Base-by-base conservation (phyloP, 1,139 yeast genomes). In the Saccharomyces hybrid region DNA sequence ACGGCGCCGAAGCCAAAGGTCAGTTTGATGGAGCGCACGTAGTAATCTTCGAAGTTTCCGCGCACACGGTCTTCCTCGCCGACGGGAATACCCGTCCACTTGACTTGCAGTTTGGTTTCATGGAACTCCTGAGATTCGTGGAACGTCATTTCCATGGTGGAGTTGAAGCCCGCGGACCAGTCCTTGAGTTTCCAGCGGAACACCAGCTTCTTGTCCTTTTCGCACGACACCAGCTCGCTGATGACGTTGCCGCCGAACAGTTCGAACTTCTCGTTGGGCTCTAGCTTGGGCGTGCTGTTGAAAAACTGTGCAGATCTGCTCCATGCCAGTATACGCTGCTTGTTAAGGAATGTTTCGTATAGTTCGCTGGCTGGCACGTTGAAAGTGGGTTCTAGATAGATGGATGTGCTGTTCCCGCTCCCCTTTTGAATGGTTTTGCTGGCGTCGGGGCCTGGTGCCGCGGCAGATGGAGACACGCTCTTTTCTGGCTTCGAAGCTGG, bases 1-100 rank as follows among this genome's bases (percentile, higher is more conserved):
- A 86, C 90, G n/a, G 89, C 87, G 23, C 95, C 98, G 70, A 87
- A 91, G 1, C 99, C 98, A 72, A 93, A 93, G 0, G 97, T 86
- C 49, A 89, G 68, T 75, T 90, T 93, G 67, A 93, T 90, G 8
- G 96, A 81, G 70, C 85, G 83, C 56, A 91, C 83, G 69, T 93
- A 93, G 71, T 89, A 88, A 60, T 88, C 90, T 63, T 89, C 90
- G 67, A 95, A 93, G 72, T 93, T 93, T 48, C 77, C 80, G 66
- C 83, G 81, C 47, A 88, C 97, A 56, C 86, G 78, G 56, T 93
- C 99, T 70, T 93, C 98, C 68, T 95, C 95, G n/a, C 98, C 99
- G 49, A 93, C 78, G 23, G 99, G 99, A 51, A 93, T 85, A n/a
- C 97, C 97, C 25, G 82, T 76, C 81, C 93, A 88, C 56, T 79